These are phyloP conservation scores for Actinomucor elegans DNA, from an alignment of 371 early-diverging fungal genomes.

Conservation along the genomic window DNA sequence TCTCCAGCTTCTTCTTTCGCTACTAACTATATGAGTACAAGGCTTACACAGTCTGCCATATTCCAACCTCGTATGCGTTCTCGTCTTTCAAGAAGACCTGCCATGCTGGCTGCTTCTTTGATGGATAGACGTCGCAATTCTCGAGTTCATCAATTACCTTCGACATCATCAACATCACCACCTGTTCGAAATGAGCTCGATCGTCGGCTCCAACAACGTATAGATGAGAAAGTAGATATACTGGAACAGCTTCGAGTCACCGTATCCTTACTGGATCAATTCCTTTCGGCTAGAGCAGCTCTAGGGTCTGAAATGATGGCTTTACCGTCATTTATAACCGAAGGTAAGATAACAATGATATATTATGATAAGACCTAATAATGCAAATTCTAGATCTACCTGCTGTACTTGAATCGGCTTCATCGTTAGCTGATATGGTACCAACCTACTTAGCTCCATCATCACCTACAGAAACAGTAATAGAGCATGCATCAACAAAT, in stretches of 20 bases:
- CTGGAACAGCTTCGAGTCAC: constrained; percentile 37
- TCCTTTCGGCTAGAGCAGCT: constrained; percentile 31
- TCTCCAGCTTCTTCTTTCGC: not conserved
- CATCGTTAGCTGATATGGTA: constrained; percentile 14
- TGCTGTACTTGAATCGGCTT: constrained; percentile 23
- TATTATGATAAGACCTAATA: not conserved
- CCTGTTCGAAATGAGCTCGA: constrained; percentile 24
- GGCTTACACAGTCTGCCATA: too few species aligned
- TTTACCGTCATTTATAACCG: constrained; percentile 31
- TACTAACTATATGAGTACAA: not conserved
- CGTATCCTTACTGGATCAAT: constrained; percentile 34
- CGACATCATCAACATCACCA: constrained; percentile 1
- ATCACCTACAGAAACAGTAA: constrained; percentile 1
- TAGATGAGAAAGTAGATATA: constrained; percentile 35
- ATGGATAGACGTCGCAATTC: constrained; percentile 15
- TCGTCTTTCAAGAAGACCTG: constrained; percentile 15
- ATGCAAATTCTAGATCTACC: constrained; percentile 23
- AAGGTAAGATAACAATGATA: constrained; percentile 18
- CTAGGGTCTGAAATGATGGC: constrained; percentile 18
- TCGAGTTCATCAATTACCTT: not conserved
- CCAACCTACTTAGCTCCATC: constrained; percentile 7
- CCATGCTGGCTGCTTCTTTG: constrained; percentile 12
- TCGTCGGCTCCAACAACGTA: constrained; percentile 26
- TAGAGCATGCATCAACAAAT: not conserved
- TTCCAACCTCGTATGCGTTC: not conserved